Conservation (phyloP, 1,284 basidiomycete species). For the Irpex rosettiformis region DNA sequence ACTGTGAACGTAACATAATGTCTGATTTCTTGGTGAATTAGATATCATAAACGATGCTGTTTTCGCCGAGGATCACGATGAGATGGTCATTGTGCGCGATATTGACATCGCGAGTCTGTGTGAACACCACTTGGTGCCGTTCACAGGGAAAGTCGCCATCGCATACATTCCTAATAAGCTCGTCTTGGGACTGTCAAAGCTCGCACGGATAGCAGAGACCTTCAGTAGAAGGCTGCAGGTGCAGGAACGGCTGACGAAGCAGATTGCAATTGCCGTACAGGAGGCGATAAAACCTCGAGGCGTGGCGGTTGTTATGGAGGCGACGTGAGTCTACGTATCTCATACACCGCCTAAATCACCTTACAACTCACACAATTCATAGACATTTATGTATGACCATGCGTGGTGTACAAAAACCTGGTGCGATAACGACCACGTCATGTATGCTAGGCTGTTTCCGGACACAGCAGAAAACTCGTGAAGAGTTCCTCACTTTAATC, state of each 20-base stretch:
- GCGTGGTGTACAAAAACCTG: slow-evolving; percentile 99
- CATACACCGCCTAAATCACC: not conserved
- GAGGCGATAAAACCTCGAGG: slow-evolving; percentile 97
- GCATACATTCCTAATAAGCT: slow-evolving; percentile 97
- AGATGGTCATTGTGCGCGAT: slow-evolving; percentile 98
- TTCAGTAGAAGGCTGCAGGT: slow-evolving; percentile 96
- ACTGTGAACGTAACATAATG: not conserved
- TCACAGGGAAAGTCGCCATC: slow-evolving; percentile 91
- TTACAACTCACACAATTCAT: slow-evolving; percentile 17
- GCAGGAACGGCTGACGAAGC: slow-evolving; percentile 96
- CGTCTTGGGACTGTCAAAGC: slow-evolving; percentile 95
- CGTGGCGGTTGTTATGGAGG: slow-evolving; percentile 99
- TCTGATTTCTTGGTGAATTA: slow-evolving; percentile 27
- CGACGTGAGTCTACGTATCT: slow-evolving; percentile 65
- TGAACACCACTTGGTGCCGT: slow-evolving; percentile 98
- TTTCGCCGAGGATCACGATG: slow-evolving; percentile 99
- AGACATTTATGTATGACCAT: slow-evolving; percentile 99
- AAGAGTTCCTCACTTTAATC: slow-evolving; percentile 87
- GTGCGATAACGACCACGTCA: slow-evolving; percentile 93
- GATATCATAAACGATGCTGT: slow-evolving; percentile 99
- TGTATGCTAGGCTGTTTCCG: slow-evolving; percentile 99
- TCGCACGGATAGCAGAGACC: slow-evolving; percentile 96
- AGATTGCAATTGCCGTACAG: slow-evolving; percentile 95
- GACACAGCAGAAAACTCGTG: slow-evolving; percentile 94
- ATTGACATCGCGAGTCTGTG: slow-evolving; percentile 97